These are phyloP conservation scores for Aspergillus vadensis DNA, from an alignment of 2,329 filamentous ascomycete genomes.

Conservation along the genomic window DNA sequence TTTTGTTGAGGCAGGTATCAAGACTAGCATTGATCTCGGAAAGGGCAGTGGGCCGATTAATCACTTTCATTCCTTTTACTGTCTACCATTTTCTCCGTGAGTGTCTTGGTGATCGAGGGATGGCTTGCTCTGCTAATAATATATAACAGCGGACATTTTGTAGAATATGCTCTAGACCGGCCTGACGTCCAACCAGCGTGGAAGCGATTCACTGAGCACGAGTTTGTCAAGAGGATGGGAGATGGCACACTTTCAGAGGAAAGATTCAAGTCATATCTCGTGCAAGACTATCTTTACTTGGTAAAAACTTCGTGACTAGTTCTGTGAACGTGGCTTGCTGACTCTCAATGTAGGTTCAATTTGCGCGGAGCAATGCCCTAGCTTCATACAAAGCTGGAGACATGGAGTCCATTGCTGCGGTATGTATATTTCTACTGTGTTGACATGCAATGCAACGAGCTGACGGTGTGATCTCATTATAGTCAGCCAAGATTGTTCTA, in stretches of 20 bases:
- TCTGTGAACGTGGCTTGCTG: neutral
- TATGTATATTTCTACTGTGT: slow-evolving; percentile 42
- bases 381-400: slow-evolving; percentile 80
- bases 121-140: neutral
- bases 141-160: slow-evolving; percentile 66
- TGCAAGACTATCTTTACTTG: slow-evolving; percentile 90
- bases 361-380: slow-evolving; percentile 81
- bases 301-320: slow-evolving; percentile 48
- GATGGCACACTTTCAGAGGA: slow-evolving; percentile 72
- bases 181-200: slow-evolving; percentile 74
- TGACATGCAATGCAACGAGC: neutral
- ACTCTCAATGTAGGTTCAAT: slow-evolving; percentile 65
- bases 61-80: slow-evolving; percentile 65
- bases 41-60: slow-evolving; percentile 66
- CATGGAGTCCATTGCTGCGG: slow-evolving; percentile 70
- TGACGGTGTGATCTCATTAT: slow-evolving; percentile 1
- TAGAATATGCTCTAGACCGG: slow-evolving; percentile 78
- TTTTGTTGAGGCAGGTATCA: slow-evolving; percentile 65
- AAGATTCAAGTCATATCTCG: slow-evolving; percentile 83
- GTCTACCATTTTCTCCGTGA: slow-evolving; percentile 60
- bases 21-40: slow-evolving; percentile 57
- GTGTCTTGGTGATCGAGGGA: slow-evolving; percentile 22
- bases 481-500: slow-evolving; percentile 70
- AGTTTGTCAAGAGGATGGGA: slow-evolving; percentile 77
- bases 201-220: slow-evolving; percentile 75